Evolutionary conservation across 129 eudicot species (phyloP).

Genomic region (Rutidosis leptorrhynchoides): DNA sequence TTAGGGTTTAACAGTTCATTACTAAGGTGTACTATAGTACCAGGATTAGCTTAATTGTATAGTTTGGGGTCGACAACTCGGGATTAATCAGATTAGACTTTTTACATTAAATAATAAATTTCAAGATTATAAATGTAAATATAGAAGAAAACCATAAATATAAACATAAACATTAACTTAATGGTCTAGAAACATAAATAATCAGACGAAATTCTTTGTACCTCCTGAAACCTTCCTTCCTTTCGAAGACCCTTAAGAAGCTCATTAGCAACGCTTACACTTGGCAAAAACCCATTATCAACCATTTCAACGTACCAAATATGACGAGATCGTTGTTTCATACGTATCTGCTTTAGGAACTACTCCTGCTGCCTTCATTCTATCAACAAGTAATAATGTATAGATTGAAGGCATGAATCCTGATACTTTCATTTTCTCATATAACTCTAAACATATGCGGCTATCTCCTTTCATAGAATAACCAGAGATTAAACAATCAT

Average conservation of each 20-base stretch:
- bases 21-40: not conserved
- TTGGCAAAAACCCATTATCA: slow-evolving; percentile 23
- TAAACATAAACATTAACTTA: no score
- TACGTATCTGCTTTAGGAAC: slow-evolving; percentile 33
- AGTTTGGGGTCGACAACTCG: no score
- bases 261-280: slow-evolving; percentile 23
- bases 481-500: slow-evolving; percentile 30
- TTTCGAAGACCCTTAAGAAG: slow-evolving; percentile 23
- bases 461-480: slow-evolving; percentile 27
- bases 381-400: slow-evolving; percentile 31
- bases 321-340: slow-evolving; percentile 15
- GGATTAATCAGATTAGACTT: no score
- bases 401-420: slow-evolving; percentile 27
- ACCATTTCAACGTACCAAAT: slow-evolving; percentile 33
- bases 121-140: no score
- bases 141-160: no score
- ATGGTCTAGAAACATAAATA: no score
- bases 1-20: slow-evolving; percentile 17
- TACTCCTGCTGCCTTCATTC: slow-evolving; percentile 32
- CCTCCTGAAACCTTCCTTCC: slow-evolving; percentile 27
- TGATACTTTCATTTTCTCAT: slow-evolving; percentile 28
- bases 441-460: slow-evolving; percentile 28
- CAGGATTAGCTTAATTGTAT: not conserved
- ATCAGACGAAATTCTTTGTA: slow-evolving; percentile 13
- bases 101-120: no score